Evolutionary conservation across 768 basidiomycete genomes (phyloP).

Genomic region (Auriscalpium vulgare): DNA sequence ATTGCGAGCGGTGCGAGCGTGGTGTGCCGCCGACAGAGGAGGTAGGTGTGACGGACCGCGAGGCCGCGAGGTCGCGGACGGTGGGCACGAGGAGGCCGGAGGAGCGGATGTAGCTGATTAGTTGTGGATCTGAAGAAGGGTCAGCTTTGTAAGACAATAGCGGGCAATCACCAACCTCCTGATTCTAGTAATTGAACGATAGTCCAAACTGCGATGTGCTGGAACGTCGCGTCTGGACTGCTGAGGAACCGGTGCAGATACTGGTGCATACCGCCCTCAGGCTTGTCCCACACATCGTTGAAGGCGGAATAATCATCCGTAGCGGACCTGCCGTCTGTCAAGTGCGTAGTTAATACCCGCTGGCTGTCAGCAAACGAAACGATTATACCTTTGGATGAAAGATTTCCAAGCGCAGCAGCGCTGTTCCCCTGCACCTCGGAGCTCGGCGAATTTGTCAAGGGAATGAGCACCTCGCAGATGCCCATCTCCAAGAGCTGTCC

Average conservation of each 20-base stretch:
- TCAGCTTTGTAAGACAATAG: background rate
- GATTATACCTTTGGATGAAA: constrained; percentile 85
- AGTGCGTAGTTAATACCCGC: background rate
- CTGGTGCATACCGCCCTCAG: constrained; percentile 93
- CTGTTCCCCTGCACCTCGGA: constrained; percentile 99
- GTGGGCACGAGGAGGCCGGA: constrained; percentile 78
- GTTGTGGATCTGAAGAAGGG: constrained; percentile 58
- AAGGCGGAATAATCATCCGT: constrained; percentile 93
- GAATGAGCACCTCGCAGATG: constrained; percentile 94
- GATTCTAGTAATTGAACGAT: constrained; percentile 96
- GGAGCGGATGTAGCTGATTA: constrained; percentile 83
- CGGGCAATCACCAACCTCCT: constrained; percentile 46
- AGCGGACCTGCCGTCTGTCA: constrained; percentile 62
- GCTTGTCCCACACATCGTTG: constrained; percentile 96
- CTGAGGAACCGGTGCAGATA: constrained; percentile 93
- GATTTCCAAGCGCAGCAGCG: constrained; percentile 93
- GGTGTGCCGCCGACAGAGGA: constrained; percentile 69
- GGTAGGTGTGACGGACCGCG: constrained; percentile 58
- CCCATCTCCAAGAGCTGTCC: constrained; percentile 97
- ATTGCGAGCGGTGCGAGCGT: constrained; percentile 56
- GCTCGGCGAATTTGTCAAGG: constrained; percentile 90
- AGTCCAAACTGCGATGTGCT: constrained; percentile 99
- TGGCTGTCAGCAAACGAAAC: background rate
- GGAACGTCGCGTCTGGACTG: constrained; percentile 93
- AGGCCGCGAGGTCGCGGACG: constrained; percentile 75